Conservation (phyloP, 1,139 yeast species). For the Debaryomyces sp. region DNA sequence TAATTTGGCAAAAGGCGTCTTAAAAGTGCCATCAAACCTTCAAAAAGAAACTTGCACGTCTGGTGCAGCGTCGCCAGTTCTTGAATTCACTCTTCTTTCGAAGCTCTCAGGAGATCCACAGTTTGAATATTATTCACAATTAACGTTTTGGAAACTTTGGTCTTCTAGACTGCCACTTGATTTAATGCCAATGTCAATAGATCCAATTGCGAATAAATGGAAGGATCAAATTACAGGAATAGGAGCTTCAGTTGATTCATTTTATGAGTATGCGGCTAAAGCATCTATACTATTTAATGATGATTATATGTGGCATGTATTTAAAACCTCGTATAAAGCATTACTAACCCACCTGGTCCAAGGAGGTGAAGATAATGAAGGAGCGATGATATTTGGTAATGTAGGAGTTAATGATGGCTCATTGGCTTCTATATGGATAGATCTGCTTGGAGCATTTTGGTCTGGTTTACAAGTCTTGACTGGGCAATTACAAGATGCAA, state of each 20-base stretch:
- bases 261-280: slow-evolving; percentile 86
- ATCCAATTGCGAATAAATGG: slow-evolving; percentile 61
- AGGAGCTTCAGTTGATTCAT: slow-evolving; percentile 94
- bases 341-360: slow-evolving; percentile 50
- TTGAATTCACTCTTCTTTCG: slow-evolving; percentile 78
- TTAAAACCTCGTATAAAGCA: slow-evolving; percentile 61
- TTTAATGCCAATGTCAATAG: slow-evolving; percentile 77
- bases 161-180: slow-evolving; percentile 59
- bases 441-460: slow-evolving; percentile 84
- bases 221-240: slow-evolving; percentile 69
- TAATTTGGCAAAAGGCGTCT: slow-evolving; percentile 58
- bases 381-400: slow-evolving; percentile 62
- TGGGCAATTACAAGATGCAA: slow-evolving; percentile 74
- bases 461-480: slow-evolving; percentile 81
- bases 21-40: slow-evolving; percentile 39
- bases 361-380: slow-evolving; percentile 40
- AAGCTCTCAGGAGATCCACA: slow-evolving; percentile 71
- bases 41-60: slow-evolving; percentile 79
- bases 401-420: slow-evolving; percentile 57
- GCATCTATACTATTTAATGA: slow-evolving; percentile 75
- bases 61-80: slow-evolving; percentile 81
- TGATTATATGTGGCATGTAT: slow-evolving; percentile 57
- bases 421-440: slow-evolving; percentile 69
- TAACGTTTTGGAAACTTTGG: slow-evolving; percentile 77
- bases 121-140: slow-evolving; percentile 64